phyloP scores from a whole-genome alignment of 2,329 filamentous ascomycete species.

The Chrysosporium keratinophilum region DNA sequence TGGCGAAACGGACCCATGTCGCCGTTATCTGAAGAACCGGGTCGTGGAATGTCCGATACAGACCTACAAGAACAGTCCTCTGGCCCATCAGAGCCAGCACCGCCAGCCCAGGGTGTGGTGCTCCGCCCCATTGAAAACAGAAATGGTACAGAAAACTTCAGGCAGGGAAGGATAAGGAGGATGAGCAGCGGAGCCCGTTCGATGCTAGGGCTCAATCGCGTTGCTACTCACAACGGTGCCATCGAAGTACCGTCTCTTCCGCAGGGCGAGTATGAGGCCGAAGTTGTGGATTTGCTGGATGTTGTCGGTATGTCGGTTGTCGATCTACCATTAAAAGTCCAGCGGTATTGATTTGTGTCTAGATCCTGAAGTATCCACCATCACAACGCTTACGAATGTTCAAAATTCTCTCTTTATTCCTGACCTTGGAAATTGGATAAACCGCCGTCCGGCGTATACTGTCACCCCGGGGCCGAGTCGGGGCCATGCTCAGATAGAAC shows the following conservation, averaged over 20 bases:
- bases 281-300: slow-evolving; percentile 58
- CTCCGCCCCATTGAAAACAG: slow-evolving; percentile 11
- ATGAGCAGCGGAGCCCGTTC: slow-evolving; percentile 9
- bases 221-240: slow-evolving; percentile 5
- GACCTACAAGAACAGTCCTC: background rate
- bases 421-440: slow-evolving; percentile 63
- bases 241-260: slow-evolving; percentile 18
- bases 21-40: slow-evolving; percentile 28
- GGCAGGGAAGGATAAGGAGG: slow-evolving; percentile 8
- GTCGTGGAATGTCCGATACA: slow-evolving; percentile 17
- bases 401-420: slow-evolving; percentile 84
- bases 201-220: slow-evolving; percentile 5
- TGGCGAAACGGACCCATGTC: slow-evolving; percentile 22
- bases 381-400: slow-evolving; percentile 77
- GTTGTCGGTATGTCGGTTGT: slow-evolving; percentile 48
- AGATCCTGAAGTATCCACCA: slow-evolving; percentile 75
- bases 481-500: slow-evolving; percentile 2
- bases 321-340: background rate
- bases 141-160: background rate
- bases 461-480: slow-evolving; percentile 41
- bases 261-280: slow-evolving; percentile 46
- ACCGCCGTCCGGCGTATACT: slow-evolving; percentile 68
- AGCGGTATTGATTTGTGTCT: slow-evolving; percentile 11
- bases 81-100: background rate
- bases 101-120: background rate